These are phyloP conservation scores for Suillus clintonianus DNA, from an alignment of 768 basidiomycete species.

Conservation along the genomic window DNA sequence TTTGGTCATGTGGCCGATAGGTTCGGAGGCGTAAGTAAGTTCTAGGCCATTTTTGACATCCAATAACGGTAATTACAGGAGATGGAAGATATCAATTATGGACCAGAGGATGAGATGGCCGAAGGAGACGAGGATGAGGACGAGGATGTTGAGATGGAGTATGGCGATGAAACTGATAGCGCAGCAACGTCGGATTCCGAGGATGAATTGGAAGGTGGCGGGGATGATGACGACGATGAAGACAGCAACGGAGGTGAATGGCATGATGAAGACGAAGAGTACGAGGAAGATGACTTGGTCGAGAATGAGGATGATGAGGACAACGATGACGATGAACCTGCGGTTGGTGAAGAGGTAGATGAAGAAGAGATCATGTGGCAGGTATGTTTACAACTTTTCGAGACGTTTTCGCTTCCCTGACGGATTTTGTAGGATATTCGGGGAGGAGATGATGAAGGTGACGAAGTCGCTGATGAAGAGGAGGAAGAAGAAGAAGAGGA, in stretches of 20 bases:
- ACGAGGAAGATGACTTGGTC: slow-evolving; percentile 60
- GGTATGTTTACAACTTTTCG: slow-evolving; percentile 34
- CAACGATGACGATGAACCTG: slow-evolving; percentile 51
- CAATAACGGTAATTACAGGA: slow-evolving; percentile 50
- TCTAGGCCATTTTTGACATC: slow-evolving; percentile 9
- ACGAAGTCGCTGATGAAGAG: slow-evolving; percentile 44
- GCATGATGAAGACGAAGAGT: slow-evolving; percentile 54
- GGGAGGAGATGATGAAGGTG: slow-evolving; percentile 40
- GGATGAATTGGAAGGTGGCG: slow-evolving; percentile 67
- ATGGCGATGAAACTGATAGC: slow-evolving; percentile 79
- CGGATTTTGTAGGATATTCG: slow-evolving; percentile 49
- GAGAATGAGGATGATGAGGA: slow-evolving; percentile 63
- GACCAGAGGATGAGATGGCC: slow-evolving; percentile 73
- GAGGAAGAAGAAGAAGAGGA: slow-evolving; percentile 59
- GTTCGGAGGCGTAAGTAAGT: slow-evolving; percentile 72
- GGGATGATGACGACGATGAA: slow-evolving; percentile 56
- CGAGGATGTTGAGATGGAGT: slow-evolving; percentile 87
- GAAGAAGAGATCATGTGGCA: slow-evolving; percentile 61
- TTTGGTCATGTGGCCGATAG: slow-evolving; percentile 25
- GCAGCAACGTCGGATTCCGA: slow-evolving; percentile 79
- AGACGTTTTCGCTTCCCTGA: background rate
- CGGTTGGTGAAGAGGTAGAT: slow-evolving; percentile 49
- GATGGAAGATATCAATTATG: slow-evolving; percentile 79
- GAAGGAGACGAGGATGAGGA: slow-evolving; percentile 81
- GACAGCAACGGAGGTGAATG: slow-evolving; percentile 57